Conservation (phyloP, 2,329 filamentous ascomycete genomes). For the Trichoderma koningii region DNA sequence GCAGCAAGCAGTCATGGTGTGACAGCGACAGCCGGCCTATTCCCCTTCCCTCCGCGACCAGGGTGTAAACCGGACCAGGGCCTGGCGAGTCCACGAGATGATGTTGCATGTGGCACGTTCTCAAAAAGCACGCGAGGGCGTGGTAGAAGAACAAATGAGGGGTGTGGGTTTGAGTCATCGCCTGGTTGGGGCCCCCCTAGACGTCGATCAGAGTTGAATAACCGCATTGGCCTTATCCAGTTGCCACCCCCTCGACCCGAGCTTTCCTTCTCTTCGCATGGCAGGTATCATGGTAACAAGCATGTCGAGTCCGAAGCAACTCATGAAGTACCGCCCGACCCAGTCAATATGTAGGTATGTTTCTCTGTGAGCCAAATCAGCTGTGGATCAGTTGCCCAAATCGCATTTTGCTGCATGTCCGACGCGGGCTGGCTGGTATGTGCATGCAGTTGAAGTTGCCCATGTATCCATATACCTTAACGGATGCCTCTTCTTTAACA, state of each 20-base stretch:
- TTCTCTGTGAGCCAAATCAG: slow-evolving; percentile 16
- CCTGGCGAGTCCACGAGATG: slow-evolving; percentile 25
- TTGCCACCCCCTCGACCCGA: slow-evolving; percentile 2
- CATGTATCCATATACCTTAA: neutral
- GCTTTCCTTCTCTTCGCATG: neutral
- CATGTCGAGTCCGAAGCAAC: neutral
- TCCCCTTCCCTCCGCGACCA: neutral
- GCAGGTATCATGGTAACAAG: neutral
- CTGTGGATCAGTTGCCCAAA: slow-evolving; percentile 21
- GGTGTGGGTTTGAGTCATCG: slow-evolving; percentile 1
- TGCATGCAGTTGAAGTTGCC: neutral
- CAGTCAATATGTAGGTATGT: slow-evolving; percentile 10
- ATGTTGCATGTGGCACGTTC: slow-evolving; percentile 28
- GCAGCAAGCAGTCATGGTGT: slow-evolving; percentile 25
- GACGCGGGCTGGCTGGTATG: neutral
- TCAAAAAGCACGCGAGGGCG: slow-evolving; percentile 19
- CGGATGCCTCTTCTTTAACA: neutral
- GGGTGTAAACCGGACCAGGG: slow-evolving; percentile 14
- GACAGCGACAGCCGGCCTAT: slow-evolving; percentile 23
- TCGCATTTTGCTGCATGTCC: neutral
- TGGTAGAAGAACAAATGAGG: neutral
- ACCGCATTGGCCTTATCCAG: neutral
- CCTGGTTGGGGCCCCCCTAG: slow-evolving; percentile 13
- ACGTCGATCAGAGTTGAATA: slow-evolving; percentile 24
- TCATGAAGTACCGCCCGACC: slow-evolving; percentile 23